Base-by-base conservation (phyloP, 164 flowering plant genomes). In the Euptelea pleiosperma region DNA sequence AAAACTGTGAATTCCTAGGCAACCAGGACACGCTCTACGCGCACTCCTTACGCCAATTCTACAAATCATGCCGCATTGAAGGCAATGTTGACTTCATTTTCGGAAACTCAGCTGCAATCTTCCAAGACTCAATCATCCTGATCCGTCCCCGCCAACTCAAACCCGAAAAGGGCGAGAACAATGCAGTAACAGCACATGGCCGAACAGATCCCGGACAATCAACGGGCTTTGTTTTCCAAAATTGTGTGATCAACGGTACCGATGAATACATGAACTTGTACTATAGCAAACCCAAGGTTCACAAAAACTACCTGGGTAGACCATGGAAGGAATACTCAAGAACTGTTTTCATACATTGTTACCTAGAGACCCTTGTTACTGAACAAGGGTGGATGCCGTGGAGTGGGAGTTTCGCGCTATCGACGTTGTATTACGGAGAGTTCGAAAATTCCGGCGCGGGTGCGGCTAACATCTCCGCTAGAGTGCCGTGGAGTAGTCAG, bases 281-380 rank as follows among this genome's bases (percentile, higher is more conserved):
- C 52, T 5, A 50, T 7, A 40, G 56, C 33, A 83, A 83, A 18
- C 84, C 93, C 9, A 60, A 61, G 29, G 85, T 66, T 44, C 93
- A 92, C 71, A 77, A 58, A 53, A 89, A 69, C 48, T 89, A 48
- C 71, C 69, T 93, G 48, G 98, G 98, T 8, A 69, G 97, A 67
- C 98, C 98, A 9, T 92, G 98, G 98, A 92, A 87, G 71, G 83
- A 79, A 69, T 92, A 67, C 45, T 82, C 96, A 0, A 80, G 97
- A 61, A 82, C 92, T 1, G 89, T 93, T 11, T 86, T 87, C 58
- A 49, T 93, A 0, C 12, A 68, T 0, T 84, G 89, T 29, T 40
- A 26, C 6, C 7, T 93, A 55, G 94, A 67, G 44, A 71, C 42
- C 2, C 66, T 86, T 3, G 56, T 93, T 12, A 15, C 57, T 0